These are phyloP conservation scores for Purpureocillium lavendulum DNA, from an alignment of 2,329 filamentous ascomycete genomes.

Conservation along the genomic window DNA sequence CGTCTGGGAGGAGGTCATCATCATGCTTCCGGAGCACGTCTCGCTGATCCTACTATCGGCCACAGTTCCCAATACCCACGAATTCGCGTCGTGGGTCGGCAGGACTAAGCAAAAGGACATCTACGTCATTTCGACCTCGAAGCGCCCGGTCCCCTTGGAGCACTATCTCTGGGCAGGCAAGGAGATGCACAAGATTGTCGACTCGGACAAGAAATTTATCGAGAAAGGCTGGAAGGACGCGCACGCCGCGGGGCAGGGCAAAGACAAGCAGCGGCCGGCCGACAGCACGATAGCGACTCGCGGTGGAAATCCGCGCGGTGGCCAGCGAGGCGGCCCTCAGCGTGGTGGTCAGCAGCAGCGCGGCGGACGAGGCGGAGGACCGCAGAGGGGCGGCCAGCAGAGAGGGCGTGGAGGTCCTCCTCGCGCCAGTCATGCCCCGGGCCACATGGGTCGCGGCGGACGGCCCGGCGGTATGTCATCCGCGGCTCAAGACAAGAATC, in stretches of 20 bases:
- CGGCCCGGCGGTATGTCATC: constrained; percentile 80
- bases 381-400: constrained; percentile 40
- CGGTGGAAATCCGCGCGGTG: constrained; percentile 27
- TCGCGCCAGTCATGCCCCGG: constrained; percentile 54
- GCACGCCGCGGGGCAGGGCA: constrained; percentile 71
- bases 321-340: constrained; percentile 29
- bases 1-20: constrained; percentile 99
- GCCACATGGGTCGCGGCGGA: constrained; percentile 85
- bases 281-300: constrained; percentile 25
- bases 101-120: constrained; percentile 98
- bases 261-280: constrained; percentile 59
- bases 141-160: constrained; percentile 87
- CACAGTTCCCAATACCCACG: constrained; percentile 93
- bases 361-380: constrained; percentile 23
- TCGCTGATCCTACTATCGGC: constrained; percentile 91
- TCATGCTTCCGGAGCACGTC: constrained; percentile 97
- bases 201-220: constrained; percentile 82
- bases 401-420: constrained; percentile 45
- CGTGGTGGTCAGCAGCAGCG: constrained; percentile 34
- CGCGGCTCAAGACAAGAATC: constrained; percentile 86
- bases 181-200: constrained; percentile 88
- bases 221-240: constrained; percentile 94
- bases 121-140: constrained; percentile 95
- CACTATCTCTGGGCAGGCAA: constrained; percentile 96
- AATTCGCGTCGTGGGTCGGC: constrained; percentile 97